Evolutionary conservation across 2,329 filamentous ascomycete genomes (phyloP), one percentile per base, ranked within the genome.

Genomic region (Knoxdaviesia proteae): DNA sequence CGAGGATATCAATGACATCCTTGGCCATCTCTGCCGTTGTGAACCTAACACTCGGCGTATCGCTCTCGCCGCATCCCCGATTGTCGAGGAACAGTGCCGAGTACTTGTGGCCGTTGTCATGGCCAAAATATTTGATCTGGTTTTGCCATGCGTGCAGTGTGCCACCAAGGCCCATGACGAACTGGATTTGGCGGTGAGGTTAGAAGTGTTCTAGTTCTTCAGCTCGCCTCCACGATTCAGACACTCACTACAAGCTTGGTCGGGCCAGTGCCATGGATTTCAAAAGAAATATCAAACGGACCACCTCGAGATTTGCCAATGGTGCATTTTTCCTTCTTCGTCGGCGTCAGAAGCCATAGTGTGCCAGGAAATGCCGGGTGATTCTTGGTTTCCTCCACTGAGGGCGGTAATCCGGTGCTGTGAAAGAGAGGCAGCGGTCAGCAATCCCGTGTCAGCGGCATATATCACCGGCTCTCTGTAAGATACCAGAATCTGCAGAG

Each of bases 1-100:
- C 69, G 32, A 73, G 56, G 11, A 90, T 62, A 52, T 90, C 82
- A 48, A 87, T 54, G 30, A 72, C 58, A 59, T 94, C 86, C 46
- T 67, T 71, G 29, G 86, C 86, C 84, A 94, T 92, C 51, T 83
- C 80, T 36, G 71, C 77, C 3, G 84, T 90, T 32, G 80, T 80
- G 63, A 93, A 94, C 37, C 83, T 73, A 51, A 70, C 65, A 29
- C 81, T 54, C 0, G 86, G 86, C 57, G 81, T 86, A 60, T 82
- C 80, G 40, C 79, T 84, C 47, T 70, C 69, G 44, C 86, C 86
- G 54, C 92, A 80, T 48, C 86, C 84, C 50, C 86, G 74, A 60
- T 93, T 93, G 62, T 93, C 86, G 49, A 84, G 65, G 44, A 90
- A 61, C 6, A 94, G 68, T 44, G 77, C 77, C 0, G 80, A 78